These are phyloP conservation scores for Xylariaceae sp. DNA, from an alignment of 2,329 filamentous ascomycete genomes.

Conservation along the genomic window DNA sequence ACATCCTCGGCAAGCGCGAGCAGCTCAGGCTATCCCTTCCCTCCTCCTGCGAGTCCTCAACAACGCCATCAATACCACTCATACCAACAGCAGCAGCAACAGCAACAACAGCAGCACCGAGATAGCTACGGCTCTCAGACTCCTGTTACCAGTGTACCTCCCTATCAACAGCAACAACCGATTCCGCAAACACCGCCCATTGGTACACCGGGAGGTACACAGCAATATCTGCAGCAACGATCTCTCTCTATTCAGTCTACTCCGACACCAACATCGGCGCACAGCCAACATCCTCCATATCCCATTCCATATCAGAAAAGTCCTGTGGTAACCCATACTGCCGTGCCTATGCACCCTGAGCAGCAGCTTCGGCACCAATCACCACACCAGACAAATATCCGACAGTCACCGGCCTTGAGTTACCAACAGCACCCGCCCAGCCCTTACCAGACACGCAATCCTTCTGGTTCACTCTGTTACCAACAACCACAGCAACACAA, in stretches of 20 bases:
- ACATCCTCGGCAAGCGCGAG: conserved; percentile 41
- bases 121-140: conserved; percentile 42
- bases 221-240: conserved; percentile 39
- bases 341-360: conserved; percentile 33
- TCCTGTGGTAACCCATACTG: conserved; percentile 45
- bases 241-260: conserved; percentile 58
- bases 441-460: conserved; percentile 53
- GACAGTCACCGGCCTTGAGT: conserved; percentile 41
- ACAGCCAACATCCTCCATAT: conserved; percentile 52
- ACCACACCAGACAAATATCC: conserved; percentile 53
- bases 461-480: too few species aligned
- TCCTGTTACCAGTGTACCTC: conserved; percentile 32
- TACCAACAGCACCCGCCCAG: conserved; percentile 52
- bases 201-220: conserved; percentile 37
- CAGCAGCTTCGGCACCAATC: conserved; percentile 41
- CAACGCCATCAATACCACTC: conserved; percentile 43
- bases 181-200: conserved; percentile 50
- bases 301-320: conserved; percentile 52
- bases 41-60: conserved; percentile 27
- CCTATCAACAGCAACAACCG: conserved; percentile 21
- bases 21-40: conserved; percentile 49
- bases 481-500: too few species aligned
- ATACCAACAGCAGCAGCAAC: conserved; percentile 37
- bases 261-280: conserved; percentile 59
- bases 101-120: conserved; percentile 43